Evolutionary conservation across 768 basidiomycete species (phyloP).

Genomic region (Tylopilus vinaceipallidus): DNA sequence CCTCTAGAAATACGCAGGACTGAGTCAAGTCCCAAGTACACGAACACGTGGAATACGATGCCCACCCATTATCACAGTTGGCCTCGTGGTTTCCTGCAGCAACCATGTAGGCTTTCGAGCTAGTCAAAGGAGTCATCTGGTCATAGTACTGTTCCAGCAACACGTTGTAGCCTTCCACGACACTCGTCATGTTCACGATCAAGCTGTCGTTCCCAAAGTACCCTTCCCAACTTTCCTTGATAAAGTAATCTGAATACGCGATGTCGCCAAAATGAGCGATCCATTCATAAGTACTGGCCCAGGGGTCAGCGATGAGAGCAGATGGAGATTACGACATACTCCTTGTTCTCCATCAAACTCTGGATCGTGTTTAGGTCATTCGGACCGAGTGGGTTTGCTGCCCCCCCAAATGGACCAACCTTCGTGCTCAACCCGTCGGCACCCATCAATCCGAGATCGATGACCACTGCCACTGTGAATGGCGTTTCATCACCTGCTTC

Average conservation of each 20-base stretch:
- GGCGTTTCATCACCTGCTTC: conserved; percentile 16
- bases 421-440: conserved; percentile 29
- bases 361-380: conserved; percentile 29
- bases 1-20: conserved; percentile 11
- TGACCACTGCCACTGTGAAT: conserved; percentile 25
- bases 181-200: conserved; percentile 25
- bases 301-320: not conserved
- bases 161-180: conserved; percentile 23
- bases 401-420: conserved; percentile 24
- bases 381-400: conserved; percentile 24
- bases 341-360: conserved; percentile 27
- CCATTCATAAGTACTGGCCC: conserved; percentile 24
- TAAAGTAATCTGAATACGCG: conserved; percentile 30
- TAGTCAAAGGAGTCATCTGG: conserved; percentile 25
- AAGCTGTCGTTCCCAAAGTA: conserved; percentile 29
- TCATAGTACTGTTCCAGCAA: conserved; percentile 29
- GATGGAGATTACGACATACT: conserved; percentile 12
- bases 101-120: conserved; percentile 28
- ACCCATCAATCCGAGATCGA: conserved; percentile 30
- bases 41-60: not conserved
- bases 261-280: conserved; percentile 27
- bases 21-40: not conserved
- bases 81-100: conserved; percentile 28
- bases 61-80: conserved; percentile 31
- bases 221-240: conserved; percentile 30